Evolutionary conservation across 202 grass and related monocot genomes (phyloP).

Genomic region (Eragrostis tef): DNA sequence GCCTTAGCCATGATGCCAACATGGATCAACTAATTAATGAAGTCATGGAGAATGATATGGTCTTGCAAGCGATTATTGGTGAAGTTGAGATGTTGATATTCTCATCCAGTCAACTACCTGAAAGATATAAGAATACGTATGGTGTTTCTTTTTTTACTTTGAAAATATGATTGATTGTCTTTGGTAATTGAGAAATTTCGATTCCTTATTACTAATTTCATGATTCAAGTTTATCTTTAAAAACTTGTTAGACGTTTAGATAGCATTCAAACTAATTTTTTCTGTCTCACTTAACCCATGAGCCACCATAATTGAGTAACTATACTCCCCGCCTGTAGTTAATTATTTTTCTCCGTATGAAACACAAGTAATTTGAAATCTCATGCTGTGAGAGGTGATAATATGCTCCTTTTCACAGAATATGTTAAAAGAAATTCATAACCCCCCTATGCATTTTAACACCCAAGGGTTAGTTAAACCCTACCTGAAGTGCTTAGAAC

Average conservation of each 20-base stretch:
- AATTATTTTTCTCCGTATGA: background rate
- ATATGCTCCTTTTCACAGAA: background rate
- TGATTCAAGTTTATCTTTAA: background rate
- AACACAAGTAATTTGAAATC: background rate
- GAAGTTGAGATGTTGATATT: slow-evolving; percentile 67
- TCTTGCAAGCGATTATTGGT: slow-evolving; percentile 51
- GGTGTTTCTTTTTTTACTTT: background rate
- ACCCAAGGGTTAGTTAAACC: background rate
- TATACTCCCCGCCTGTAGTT: no score
- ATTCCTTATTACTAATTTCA: background rate
- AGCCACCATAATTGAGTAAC: no score
- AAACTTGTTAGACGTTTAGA: background rate
- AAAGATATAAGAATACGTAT: slow-evolving; percentile 63
- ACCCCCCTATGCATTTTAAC: background rate
- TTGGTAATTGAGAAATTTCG: background rate
- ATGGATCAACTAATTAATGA: slow-evolving; percentile 38
- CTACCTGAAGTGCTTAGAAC: background rate
- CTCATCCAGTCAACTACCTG: slow-evolving; percentile 66
- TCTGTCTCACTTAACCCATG: no score
- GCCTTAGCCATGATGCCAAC: slow-evolving; percentile 50
- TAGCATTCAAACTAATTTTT: background rate
- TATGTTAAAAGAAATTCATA: background rate
- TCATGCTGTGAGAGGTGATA: background rate
- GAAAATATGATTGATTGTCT: background rate
- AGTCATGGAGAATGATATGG: slow-evolving; percentile 56